Conservation (phyloP, 2,329 filamentous ascomycete genomes). For the Rhynchosporium graminicola region DNA sequence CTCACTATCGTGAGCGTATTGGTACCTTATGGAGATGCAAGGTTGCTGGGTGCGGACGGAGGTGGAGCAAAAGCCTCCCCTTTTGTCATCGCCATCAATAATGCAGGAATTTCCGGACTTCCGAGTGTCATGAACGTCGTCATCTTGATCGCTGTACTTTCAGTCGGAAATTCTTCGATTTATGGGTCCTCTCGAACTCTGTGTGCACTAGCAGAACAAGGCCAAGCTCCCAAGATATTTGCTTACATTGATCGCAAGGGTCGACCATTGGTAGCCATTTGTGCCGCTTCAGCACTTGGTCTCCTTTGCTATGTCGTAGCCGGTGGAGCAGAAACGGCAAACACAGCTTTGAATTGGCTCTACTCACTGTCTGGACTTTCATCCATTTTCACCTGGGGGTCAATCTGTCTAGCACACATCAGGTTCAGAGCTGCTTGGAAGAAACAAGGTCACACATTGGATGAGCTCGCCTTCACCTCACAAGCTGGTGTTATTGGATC, state of each 20-base stretch:
- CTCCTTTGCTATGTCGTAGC: constrained; percentile 54
- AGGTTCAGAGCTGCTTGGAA: constrained; percentile 65
- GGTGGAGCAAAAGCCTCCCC: constrained; percentile 48
- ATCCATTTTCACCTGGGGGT: constrained; percentile 62
- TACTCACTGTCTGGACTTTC: constrained; percentile 63
- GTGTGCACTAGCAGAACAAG: constrained; percentile 59
- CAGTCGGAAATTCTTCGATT: constrained; percentile 59
- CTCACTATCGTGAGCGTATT: constrained; percentile 55
- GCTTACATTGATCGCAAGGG: constrained; percentile 59
- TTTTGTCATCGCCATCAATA: constrained; percentile 58
- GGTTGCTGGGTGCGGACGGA: constrained; percentile 42
- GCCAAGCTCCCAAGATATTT: constrained; percentile 58
- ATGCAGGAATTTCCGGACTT: constrained; percentile 53
- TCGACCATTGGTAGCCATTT: constrained; percentile 54
- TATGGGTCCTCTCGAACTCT: constrained; percentile 62
- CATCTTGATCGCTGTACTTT: constrained; percentile 59
- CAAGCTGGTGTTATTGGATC: constrained; percentile 62
- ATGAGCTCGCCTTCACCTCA: constrained; percentile 66
- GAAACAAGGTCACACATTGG: constrained; percentile 56
- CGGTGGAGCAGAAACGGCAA: constrained; percentile 48
- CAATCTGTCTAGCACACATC: constrained; percentile 67
- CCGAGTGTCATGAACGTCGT: constrained; percentile 61
- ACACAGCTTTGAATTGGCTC: constrained; percentile 63
- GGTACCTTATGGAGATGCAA: constrained; percentile 46
- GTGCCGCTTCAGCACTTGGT: constrained; percentile 39